Evolutionary conservation across 148 eudicot genomes (phyloP), one percentile per base, ranked within the genome.

Genomic region (Dysphania ambrosioides): DNA sequence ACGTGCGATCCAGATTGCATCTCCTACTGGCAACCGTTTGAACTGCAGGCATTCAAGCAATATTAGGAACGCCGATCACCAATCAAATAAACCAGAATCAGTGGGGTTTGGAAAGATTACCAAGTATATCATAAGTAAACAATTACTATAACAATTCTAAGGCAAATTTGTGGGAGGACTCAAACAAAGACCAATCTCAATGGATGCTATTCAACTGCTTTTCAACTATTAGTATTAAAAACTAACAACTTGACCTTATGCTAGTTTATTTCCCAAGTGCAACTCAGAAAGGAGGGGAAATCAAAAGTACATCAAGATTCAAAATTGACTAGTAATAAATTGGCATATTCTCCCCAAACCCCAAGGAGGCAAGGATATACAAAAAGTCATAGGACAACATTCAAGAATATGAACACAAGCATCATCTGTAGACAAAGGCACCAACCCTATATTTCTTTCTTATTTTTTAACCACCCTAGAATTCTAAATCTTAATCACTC

Each of bases 1-100:
- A 76, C 92, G 89, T 70, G 97, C 99, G 81, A 92, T 72, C 97
- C 97, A 96, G 66, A 92, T 85, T 62, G 80, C 97, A 88, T 96
- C 97, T 56, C 99, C 99, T 76, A 96, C 91, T 58, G 97, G 97
- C 76, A 96, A 82, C 68, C 85, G 68, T 78, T 87, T 85, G 75
- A 89, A 90, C 99, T 92, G 83, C 36, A 36, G 66, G 26, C 40
- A n/a, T n/a, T n/a, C n/a, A n/a, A n/a, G n/a, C n/a, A 41, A 77
- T 36, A 35, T 63, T 41, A 73, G 16, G 38, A 73, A n/a, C 23
- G 13, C 62, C 38, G 23, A 6, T 72, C 58, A 8, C 62, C 38
- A 29, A 6, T 72, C 58, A 68, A 74, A 73, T 66, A 68, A 41
- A 35, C 41, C 30, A 44, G 38, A 36, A 59, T 57, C 34, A 38